Conservation (phyloP, 257 asterid genomes). For the Leonotis leonurus region DNA sequence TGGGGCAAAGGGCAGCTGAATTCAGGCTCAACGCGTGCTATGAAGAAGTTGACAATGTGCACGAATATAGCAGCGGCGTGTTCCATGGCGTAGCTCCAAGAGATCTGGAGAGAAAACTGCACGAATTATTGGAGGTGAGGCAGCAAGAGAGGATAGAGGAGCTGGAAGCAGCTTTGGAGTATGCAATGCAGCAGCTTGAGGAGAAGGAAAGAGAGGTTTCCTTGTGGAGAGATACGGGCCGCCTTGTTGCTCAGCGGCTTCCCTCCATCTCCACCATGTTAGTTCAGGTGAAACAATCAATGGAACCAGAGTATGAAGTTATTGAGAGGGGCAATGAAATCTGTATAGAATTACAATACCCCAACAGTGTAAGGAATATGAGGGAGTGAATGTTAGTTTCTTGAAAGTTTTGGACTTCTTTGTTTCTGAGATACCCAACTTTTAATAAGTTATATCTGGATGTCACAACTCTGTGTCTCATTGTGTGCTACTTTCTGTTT, state of each 20-base stretch:
- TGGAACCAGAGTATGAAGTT: conserved; percentile 15
- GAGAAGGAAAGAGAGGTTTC: conserved; percentile 44
- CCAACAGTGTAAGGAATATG: too few relatives aligned
- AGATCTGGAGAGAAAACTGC: conserved; percentile 58
- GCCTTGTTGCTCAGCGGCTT: conserved; percentile 31
- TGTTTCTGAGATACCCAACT: too few relatives aligned
- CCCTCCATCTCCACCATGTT: conserved; percentile 23
- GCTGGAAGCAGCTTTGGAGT: conserved; percentile 52
- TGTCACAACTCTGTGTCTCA: too few relatives aligned
- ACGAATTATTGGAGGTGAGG: conserved; percentile 42
- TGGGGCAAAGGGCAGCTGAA: conserved; percentile 38
- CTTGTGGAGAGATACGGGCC: conserved; percentile 65
- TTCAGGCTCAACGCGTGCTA: conserved; percentile 20
- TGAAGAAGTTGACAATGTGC: conserved; percentile 25
- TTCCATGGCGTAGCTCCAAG: conserved; percentile 42
- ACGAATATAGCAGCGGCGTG: conserved; percentile 5
- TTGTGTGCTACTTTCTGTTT: too few relatives aligned
- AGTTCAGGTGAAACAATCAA: conserved; percentile 5
- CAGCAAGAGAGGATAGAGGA: conserved; percentile 55
- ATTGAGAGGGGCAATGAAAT: conserved; percentile 3
- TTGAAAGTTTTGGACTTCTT: too few relatives aligned
- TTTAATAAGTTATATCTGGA: too few relatives aligned
- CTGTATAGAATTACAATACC: not conserved
- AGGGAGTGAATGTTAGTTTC: too few relatives aligned
- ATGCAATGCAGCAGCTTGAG: conserved; percentile 39